Percentiles rank a stretch among this genome's conserved stretches.
These are phyloP conservation scores for Logfia minima DNA, from an alignment of 129 eudicot genomes.

Conservation along the genomic window DNA sequence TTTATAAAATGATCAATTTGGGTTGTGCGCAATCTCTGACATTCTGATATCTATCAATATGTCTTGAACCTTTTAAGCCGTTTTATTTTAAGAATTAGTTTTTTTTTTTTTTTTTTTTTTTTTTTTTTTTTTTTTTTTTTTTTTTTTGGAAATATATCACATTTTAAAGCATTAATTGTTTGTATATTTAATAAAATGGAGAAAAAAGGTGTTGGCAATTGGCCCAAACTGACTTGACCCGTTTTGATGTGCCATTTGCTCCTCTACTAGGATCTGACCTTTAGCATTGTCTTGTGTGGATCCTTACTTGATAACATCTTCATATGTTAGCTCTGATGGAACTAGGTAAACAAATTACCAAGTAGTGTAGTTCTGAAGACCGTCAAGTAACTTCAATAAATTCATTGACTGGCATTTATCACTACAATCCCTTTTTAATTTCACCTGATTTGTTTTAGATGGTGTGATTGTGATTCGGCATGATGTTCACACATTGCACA, in stretches of 20 bases:
- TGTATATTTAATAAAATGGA: neutral
- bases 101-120: neutral
- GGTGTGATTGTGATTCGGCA: constrained; percentile 4
- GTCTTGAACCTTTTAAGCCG: neutral
- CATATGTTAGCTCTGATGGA: neutral
- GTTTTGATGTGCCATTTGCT: neutral
- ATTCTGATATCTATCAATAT: neutral
- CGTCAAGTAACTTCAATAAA: constrained; percentile 2
- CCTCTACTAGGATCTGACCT: neutral
- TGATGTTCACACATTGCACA: constrained; percentile 8
- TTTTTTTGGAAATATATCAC: neutral
- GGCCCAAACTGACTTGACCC: neutral
- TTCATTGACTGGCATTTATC: neutral
- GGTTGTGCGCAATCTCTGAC: neutral
- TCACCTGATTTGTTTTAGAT: constrained; percentile 14
- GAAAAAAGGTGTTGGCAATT: neutral
- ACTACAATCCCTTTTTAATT: constrained; percentile 9
- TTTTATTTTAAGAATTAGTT: neutral
- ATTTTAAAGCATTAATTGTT: neutral
- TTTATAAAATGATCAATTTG: neutral
- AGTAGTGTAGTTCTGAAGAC: neutral
- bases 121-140: neutral
- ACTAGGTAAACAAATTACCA: neutral
- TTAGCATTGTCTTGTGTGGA: constrained; percentile 7
- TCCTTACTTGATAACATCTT: constrained; percentile 10